These are phyloP conservation scores for Penstemon eatonii DNA, from an alignment of 257 asterid genomes.

Conservation along the genomic window DNA sequence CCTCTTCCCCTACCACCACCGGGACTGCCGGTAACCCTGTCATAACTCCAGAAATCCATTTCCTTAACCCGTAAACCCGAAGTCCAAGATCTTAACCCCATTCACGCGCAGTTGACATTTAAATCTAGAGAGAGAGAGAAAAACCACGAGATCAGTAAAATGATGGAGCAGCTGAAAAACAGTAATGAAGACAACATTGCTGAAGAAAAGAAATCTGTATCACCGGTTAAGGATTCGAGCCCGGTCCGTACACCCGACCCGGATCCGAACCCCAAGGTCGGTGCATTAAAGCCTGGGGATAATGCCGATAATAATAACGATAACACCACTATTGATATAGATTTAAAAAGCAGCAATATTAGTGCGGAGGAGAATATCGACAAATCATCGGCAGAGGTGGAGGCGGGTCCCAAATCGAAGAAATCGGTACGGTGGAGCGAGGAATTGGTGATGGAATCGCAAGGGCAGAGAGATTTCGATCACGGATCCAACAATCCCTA, in stretches of 20 bases:
- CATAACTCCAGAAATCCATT: constrained; percentile 11
- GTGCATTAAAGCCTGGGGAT: constrained; percentile 34
- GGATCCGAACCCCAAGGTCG: constrained; percentile 40
- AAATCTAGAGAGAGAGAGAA: background rate
- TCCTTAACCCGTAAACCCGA: constrained; percentile 2
- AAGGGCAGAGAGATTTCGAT: constrained; percentile 48
- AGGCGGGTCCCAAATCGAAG: constrained; percentile 47
- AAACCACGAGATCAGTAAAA: background rate
- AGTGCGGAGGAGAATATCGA: constrained; percentile 29
- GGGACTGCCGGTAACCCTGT: constrained; percentile 38
- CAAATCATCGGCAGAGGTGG: constrained; percentile 28
- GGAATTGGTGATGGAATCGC: constrained; percentile 68
- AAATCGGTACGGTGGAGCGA: constrained; percentile 86
- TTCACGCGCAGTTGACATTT: constrained; percentile 43
- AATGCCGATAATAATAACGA: constrained; percentile 26
- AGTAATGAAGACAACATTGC: constrained; percentile 33
- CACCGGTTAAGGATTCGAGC: constrained; percentile 40
- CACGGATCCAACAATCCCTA: constrained; percentile 65
- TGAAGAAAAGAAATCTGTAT: constrained; percentile 40
- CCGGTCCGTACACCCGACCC: constrained; percentile 35
- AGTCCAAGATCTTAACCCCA: constrained; percentile 1
- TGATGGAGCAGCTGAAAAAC: constrained; percentile 51
- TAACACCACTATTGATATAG: constrained; percentile 18
- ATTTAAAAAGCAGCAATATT: constrained; percentile 23
- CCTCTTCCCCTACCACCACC: constrained; percentile 21